Evolutionary conservation across 805 yeast species (phyloP), one percentile per base, ranked within the genome.

Genomic region (Pichia rugopelliculosa): DNA sequence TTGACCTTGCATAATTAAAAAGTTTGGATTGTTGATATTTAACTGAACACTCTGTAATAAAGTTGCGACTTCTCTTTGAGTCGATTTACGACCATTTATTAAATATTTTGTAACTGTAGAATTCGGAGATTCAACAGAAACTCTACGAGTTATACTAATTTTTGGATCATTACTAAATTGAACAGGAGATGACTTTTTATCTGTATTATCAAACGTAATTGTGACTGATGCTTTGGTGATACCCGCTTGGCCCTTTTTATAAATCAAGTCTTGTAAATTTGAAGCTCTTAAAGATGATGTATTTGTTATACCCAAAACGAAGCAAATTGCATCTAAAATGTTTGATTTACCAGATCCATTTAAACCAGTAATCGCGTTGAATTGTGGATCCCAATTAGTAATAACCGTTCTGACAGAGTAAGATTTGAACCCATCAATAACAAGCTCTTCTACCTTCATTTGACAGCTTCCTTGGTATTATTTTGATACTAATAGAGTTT

Each of bases 281-380:
- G 88, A 82, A 0, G 99, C 99, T 61, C 99, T 75, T 24, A 95
- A 96, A 0, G 96, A 86, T n/a, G 87, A 64, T 93, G 91, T 89
- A 12, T 95, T 80, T 1, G 96, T 83, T 51, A 93, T 90, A 47
- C 99, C 99, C 30, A 93, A 73, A n/a, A 95, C 99, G 66, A 93
- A 93, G 67, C 99, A 93, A 48, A 93, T 91, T 48, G 99, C 96
- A 66, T 93, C 99, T 39, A 93, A 72, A 49, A 93, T 90, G 64
- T 93, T 93, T 21, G 98, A 91, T 61, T 93, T 93, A 6, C 99
- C 99, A 0, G 96, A 88, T 10, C 99, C 99, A 63, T 93, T 93
- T 43, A 93, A 74, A 8, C 99, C 99, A 0, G 99, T 95, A 62
- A 93, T 91, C 58, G 98, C 96, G 68, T 95, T 93, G 69, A 93